These are phyloP conservation scores for Parasitella parasitica DNA, from an alignment of 371 early-diverging fungal genomes.

Conservation along the genomic window DNA sequence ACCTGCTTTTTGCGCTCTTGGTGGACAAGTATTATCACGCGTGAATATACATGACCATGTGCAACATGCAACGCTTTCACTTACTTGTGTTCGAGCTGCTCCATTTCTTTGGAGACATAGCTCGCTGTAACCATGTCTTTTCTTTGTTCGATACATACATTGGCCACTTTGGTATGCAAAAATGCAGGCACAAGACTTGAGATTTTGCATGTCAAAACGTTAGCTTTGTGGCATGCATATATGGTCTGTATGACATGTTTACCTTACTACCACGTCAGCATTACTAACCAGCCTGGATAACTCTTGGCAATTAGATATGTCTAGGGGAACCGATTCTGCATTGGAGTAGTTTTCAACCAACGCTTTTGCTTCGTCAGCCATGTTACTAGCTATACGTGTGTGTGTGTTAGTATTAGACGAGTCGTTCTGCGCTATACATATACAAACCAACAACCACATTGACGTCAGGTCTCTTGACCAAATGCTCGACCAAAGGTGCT, in stretches of 20 bases:
- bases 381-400: conserved; percentile 70
- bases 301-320: conserved; percentile 47
- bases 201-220: not conserved
- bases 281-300: conserved; percentile 69
- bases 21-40: not conserved
- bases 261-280: conserved; percentile 90
- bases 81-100: conserved; percentile 66
- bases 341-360: conserved; percentile 61
- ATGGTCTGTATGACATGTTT: not conserved
- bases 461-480: conserved; percentile 64
- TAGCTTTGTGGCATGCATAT: not conserved
- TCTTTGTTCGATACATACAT: conserved; percentile 76
- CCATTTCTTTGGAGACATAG: conserved; percentile 94
- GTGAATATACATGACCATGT: no score
- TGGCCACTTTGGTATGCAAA: conserved; percentile 84
- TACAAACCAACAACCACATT: conserved; percentile 71
- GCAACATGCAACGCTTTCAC: no score
- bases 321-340: conserved; percentile 52
- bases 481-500: conserved; percentile 85
- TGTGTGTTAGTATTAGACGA: not conserved
- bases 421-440: no score
- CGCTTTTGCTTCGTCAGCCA: conserved; percentile 63
- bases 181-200: conserved; percentile 94
- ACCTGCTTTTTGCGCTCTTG: conserved; percentile 79
- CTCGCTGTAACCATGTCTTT: conserved; percentile 97